Percentiles rank a stretch among this genome's conserved stretches.
phyloP scores from a whole-genome alignment of 768 basidiomycete species.

The Cubamyces sp. region DNA sequence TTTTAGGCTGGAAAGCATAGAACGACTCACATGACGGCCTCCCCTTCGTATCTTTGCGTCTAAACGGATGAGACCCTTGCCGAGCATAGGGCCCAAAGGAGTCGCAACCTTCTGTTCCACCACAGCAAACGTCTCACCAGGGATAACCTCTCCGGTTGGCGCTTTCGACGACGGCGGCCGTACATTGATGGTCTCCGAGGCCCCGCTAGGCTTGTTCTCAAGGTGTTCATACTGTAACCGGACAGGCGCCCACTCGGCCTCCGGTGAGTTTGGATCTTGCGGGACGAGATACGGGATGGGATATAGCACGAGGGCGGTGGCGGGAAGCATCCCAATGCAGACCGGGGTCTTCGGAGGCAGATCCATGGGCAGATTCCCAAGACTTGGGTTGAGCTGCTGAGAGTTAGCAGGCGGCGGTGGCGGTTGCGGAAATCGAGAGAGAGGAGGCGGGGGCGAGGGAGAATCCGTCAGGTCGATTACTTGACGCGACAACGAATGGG shows the following conservation, averaged over 20 bases:
- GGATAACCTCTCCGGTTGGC: conserved; percentile 54
- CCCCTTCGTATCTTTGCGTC: conserved; percentile 78
- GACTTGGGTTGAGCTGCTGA: conserved; percentile 4
- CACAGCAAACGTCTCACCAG: conserved; percentile 77
- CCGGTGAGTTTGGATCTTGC: conserved; percentile 38
- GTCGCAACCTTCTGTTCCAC: conserved; percentile 87
- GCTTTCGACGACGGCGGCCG: conserved; percentile 59
- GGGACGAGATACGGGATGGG: conserved; percentile 68
- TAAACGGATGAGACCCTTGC: conserved; percentile 79
- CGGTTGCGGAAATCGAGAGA: conserved; percentile 21
- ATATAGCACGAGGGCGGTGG: conserved; percentile 85
- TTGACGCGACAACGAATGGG: conserved; percentile 42
- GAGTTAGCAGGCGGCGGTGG: conserved; percentile 13
- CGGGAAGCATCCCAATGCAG: conserved; percentile 85
- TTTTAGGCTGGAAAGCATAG: conserved; percentile 14
- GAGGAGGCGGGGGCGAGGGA: conserved; percentile 33
- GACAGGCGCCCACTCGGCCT: conserved; percentile 70
- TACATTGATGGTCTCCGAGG: conserved; percentile 78
- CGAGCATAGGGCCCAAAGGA: conserved; percentile 79
- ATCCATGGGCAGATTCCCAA: conserved; percentile 52
- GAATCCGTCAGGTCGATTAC: conserved; percentile 69
- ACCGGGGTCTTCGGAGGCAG: conserved; percentile 81
- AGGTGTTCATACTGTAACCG: conserved; percentile 73
- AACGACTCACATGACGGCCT: conserved; percentile 56
- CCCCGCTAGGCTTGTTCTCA: conserved; percentile 49